phyloP scores from a whole-genome alignment of 1,284 basidiomycete genomes.

The Tremellales sp. region DNA sequence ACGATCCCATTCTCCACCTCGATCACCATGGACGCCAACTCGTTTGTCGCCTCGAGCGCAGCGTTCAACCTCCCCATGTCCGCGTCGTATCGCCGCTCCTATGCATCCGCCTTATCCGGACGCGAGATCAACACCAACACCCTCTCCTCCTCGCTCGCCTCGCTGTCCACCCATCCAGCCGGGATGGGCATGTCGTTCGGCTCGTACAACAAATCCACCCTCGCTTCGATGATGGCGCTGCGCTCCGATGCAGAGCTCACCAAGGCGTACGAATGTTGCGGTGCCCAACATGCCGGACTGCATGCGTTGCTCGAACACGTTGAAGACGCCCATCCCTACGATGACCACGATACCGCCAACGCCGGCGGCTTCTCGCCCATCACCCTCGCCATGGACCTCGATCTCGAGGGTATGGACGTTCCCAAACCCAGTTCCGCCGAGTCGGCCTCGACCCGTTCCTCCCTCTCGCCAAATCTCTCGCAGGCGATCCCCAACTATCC shows the following conservation, averaged over 20 bases:
- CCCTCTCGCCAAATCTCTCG: slow-evolving; percentile 29
- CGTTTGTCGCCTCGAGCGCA: slow-evolving; percentile 29
- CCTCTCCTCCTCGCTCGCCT: slow-evolving; percentile 41
- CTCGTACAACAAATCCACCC: slow-evolving; percentile 38
- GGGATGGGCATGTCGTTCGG: slow-evolving; percentile 27
- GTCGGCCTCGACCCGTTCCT: slow-evolving; percentile 24
- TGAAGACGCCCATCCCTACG: slow-evolving; percentile 42
- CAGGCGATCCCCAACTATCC: slow-evolving; percentile 33
- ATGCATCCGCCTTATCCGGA: slow-evolving; percentile 38
- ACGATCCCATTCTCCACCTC: slow-evolving; percentile 39
- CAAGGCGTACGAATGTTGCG: slow-evolving; percentile 43
- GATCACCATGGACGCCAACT: slow-evolving; percentile 42
- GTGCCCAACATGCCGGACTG: slow-evolving; percentile 32
- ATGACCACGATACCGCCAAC: slow-evolving; percentile 25
- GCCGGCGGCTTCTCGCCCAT: slow-evolving; percentile 35
- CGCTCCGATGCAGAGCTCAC: slow-evolving; percentile 40
- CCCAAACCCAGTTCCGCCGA: not conserved
- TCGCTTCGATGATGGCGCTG: slow-evolving; percentile 33
- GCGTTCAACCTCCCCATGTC: slow-evolving; percentile 32
- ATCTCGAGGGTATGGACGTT: slow-evolving; percentile 34
- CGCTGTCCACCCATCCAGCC: slow-evolving; percentile 35
- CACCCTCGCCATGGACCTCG: slow-evolving; percentile 43
- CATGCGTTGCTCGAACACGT: slow-evolving; percentile 45
- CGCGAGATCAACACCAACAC: slow-evolving; percentile 14
- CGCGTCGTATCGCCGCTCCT: slow-evolving; percentile 33